Evolutionary conservation across 2,329 filamentous ascomycete genomes (phyloP).

Genomic region (Ceratocystis diversiconidia): DNA sequence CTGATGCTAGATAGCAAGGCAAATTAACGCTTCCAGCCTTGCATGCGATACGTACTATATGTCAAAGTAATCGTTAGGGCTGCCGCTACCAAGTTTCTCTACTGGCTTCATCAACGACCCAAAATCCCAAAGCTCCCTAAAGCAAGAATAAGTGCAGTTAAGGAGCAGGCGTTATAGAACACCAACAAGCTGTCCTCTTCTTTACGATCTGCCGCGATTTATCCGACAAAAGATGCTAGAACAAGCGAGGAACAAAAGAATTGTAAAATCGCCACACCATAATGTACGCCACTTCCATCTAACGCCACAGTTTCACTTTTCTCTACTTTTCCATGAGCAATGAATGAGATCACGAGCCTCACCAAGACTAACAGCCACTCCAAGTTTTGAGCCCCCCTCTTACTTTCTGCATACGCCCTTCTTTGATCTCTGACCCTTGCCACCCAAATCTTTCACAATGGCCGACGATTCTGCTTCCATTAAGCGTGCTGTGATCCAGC

Average conservation of each 20-base stretch:
- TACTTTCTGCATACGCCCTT: neutral
- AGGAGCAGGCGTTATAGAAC: neutral
- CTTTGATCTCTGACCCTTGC: neutral
- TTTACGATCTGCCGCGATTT: conserved; percentile 9
- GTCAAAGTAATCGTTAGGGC: conserved; percentile 1
- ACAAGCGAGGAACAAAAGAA: neutral
- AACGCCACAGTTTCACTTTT: conserved; percentile 7
- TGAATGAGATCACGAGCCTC: neutral
- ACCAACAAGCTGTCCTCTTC: conserved; percentile 17
- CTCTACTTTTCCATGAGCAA: neutral
- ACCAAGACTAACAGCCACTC: neutral
- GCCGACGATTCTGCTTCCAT: conserved; percentile 36
- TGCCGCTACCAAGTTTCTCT: neutral
- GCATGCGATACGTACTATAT: neutral
- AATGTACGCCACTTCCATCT: neutral
- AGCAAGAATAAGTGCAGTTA: neutral
- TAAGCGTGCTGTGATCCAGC: conserved; percentile 50
- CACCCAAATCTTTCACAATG: conserved; percentile 6
- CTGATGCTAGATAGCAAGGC: neutral
- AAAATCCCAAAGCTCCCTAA: conserved; percentile 1
- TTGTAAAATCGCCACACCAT: neutral
- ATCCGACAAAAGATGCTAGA: neutral
- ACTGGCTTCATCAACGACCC: neutral
- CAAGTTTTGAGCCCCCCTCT: neutral
- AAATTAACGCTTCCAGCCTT: conserved; percentile 1